These are phyloP conservation scores for Yarrowia divulgata DNA, from an alignment of 805 yeast species.

Conservation along the genomic window DNA sequence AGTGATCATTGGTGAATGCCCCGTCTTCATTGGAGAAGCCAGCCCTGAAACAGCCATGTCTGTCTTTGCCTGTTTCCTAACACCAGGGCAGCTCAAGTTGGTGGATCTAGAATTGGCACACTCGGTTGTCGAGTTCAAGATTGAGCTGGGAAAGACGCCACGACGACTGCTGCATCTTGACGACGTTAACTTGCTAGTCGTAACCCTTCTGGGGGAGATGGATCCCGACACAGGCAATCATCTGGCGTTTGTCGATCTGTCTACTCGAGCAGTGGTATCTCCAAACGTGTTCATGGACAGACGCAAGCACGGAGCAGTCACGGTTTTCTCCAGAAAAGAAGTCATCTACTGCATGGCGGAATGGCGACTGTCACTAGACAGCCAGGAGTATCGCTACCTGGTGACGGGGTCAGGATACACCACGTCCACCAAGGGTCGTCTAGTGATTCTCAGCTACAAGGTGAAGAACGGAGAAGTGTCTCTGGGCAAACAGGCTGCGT, in stretches of 20 bases:
- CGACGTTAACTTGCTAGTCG: constrained; percentile 3
- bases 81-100: constrained; percentile 11
- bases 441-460: constrained; percentile 19
- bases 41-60: constrained; percentile 20
- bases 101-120: constrained; percentile 13
- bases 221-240: constrained; percentile 15
- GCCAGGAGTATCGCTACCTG: constrained; percentile 15
- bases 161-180: constrained; percentile 19
- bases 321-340: constrained; percentile 5
- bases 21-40: constrained; percentile 28
- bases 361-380: constrained; percentile 21
- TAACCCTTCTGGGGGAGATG: neutral
- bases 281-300: constrained; percentile 27
- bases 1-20: constrained; percentile 17
- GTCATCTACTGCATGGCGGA: constrained; percentile 29
- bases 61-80: constrained; percentile 12
- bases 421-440: constrained; percentile 1
- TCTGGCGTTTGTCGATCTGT: constrained; percentile 8
- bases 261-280: constrained; percentile 9
- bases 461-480: constrained; percentile 21
- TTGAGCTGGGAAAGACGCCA: constrained; percentile 19
- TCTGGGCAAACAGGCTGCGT: constrained; percentile 35
- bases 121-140: neutral
- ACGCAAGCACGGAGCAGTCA: constrained; percentile 19
- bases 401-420: constrained; percentile 24